Percentiles rank a stretch among this genome's conserved stretches.
phyloP scores from a whole-genome alignment of 805 yeast genomes.

The Sugiyamaella marilandica region DNA sequence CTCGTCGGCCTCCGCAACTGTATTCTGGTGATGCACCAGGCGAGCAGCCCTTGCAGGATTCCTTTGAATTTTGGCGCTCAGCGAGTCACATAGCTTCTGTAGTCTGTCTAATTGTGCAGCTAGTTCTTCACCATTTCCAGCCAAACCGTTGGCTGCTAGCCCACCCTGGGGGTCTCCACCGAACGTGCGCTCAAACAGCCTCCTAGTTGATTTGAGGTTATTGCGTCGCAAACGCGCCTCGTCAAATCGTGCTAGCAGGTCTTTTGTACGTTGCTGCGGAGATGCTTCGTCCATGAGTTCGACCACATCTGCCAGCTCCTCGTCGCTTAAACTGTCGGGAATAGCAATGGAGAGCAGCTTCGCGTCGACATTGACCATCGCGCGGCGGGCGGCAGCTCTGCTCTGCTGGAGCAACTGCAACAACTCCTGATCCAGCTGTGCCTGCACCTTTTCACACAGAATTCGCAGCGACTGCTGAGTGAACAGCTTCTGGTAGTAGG shows the following conservation, averaged over 20 bases:
- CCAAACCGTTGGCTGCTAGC: neutral
- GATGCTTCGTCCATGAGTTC: neutral
- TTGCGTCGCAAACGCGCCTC: neutral
- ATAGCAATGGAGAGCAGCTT: neutral
- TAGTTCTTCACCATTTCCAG: neutral
- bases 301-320: neutral
- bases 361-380: neutral
- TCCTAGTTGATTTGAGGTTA: neutral
- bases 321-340: neutral
- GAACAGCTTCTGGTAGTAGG: constrained; percentile 9
- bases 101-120: neutral
- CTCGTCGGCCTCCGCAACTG: neutral
- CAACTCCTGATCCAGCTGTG: neutral
- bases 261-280: neutral
- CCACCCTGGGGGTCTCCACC: neutral
- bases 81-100: neutral
- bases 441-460: neutral
- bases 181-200: neutral
- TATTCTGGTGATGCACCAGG: neutral
- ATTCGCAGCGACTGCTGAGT: constrained; percentile 9
- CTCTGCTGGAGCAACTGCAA: neutral
- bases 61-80: neutral
- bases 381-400: neutral
- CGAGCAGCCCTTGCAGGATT: neutral
- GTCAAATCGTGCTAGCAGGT: neutral